Evolutionary conservation across 176 grass and related monocot genomes (phyloP).

Genomic region (Guadua angustifolia): DNA sequence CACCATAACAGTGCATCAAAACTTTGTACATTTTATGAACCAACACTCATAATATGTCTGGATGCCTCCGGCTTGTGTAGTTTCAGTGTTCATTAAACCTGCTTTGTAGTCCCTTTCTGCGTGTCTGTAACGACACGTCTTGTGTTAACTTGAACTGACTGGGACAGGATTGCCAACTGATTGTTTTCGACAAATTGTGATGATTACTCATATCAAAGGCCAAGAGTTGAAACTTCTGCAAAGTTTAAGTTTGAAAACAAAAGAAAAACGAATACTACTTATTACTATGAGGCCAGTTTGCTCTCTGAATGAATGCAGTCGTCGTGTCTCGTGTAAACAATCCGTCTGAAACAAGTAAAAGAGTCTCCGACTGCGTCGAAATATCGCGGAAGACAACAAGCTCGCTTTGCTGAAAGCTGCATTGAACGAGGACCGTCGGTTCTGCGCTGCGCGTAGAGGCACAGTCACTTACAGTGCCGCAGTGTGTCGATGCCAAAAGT

Average conservation of each 20-base stretch:
- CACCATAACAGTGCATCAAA: conserved; percentile 18
- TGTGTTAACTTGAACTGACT: not conserved
- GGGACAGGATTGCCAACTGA: not conserved
- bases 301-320: too few relatives aligned
- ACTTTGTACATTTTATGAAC: conserved; percentile 21
- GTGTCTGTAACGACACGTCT: not conserved
- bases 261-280: not conserved
- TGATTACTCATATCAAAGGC: not conserved
- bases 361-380: too few relatives aligned
- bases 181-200: too few relatives aligned
- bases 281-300: too few relatives aligned
- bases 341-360: too few relatives aligned
- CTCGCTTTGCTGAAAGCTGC: too few relatives aligned
- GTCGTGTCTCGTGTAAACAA: too few relatives aligned
- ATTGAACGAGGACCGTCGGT: too few relatives aligned
- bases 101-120: not conserved
- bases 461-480: too few relatives aligned
- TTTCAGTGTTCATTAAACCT: not conserved
- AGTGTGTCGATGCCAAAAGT: too few relatives aligned
- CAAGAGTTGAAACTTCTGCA: not conserved
- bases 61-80: not conserved
- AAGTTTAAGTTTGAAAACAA: not conserved
- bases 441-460: too few relatives aligned
- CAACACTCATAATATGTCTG: not conserved
- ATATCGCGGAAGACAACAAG: too few relatives aligned